Base-by-base conservation (phyloP, 805 yeast genomes). In the Zygosaccharomyces lentus region DNA sequence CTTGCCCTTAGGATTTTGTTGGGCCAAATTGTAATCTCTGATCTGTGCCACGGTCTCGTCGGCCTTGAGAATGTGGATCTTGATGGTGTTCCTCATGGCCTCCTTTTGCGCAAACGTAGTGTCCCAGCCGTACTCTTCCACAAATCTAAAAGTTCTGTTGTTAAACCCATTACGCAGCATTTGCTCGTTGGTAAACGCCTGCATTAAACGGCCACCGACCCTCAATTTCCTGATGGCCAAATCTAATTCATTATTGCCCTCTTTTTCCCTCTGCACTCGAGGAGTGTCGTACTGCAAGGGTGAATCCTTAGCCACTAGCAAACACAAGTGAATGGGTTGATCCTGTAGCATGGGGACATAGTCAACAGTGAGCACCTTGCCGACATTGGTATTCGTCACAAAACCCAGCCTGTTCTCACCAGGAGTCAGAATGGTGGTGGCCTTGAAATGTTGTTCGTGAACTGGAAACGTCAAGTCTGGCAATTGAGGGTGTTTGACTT, bases 151-250 rank as follows among this genome's bases (percentile, higher is more conserved):
- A 3, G 85, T 73, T 49, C 97, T 70, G 52, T 81, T 77, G 9
- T 96, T 95, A 59, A 87, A 77, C 0, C 93, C 90, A 37, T 78
- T 75, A 32, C 82, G 69, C 43, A 80, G 64, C 95, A 91, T 87
- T 60, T 89, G 96, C 55, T 90, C 97, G 55, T 80, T 81, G 0
- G 97, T 90, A 64, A 77, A 89, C 0, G 96, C 95, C 57, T 87
- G 91, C 95, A 87, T 87, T 65, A 90, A 65, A 55, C 96, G 74
- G 4, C 85, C 95, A 3, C 87, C 96, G 49, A 88, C 78, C 56
- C 93, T 78, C 52, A 91, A 62, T 61, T 87, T 87, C 52, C 70
- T 72, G 15, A 85, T 68, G 1, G 96, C 96, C 4, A 81, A 62
- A n/a, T 81, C 81, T 17, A 90, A 55, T 10, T 73, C 78, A 50